Base-by-base conservation (phyloP, 805 yeast genomes). In the Lipomyces sp. region DNA sequence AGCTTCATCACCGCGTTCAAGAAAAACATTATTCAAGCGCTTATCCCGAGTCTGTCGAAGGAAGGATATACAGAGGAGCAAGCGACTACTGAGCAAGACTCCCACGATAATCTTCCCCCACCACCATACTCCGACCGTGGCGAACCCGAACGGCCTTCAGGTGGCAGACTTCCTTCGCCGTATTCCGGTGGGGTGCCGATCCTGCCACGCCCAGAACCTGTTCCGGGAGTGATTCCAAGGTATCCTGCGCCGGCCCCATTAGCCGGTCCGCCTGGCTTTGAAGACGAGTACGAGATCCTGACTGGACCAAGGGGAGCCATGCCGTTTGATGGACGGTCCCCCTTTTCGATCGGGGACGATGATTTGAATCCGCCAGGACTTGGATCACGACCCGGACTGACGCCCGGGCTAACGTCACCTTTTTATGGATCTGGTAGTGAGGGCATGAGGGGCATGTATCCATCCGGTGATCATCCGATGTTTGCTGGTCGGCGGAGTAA, bases 301-400 rank as follows among this genome's bases (percentile, higher is more conserved):
- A 57, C 48, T 24, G 60, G 66, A 11, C 64, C 65, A 29, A 54
- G 69, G 53, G 54, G 54, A 6, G 18, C 34, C 10, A 32, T 29
- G 32, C 54, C 54, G 34, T 59, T 53, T 6, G 50, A 53, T 4
- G 30, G 29, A 4, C 67, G 72, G 11, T 51, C 72, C 29, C 70
- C 71, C 29, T 69, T 66, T n/a, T 73, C 75, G 5, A 74, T 77
- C 54, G 83, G 83, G 34, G 75, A 76, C 30, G 70, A 70, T 24
- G 83, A 80, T 60, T 63, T 79, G 37, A 70, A 76, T 54, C 83
- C 83, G 10, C 80, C 80, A 0, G 82, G 81, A 2, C 69, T 77
- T 13, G 77, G 77, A 2, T 70, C 75, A 8, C 65, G 74, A 55
- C 82, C 84, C 5, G 64, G 76, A 4, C 53, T 76, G 71, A 64